Conservation (phyloP, 73 alveolate genomes). For the Breviolum minutum region DNA sequence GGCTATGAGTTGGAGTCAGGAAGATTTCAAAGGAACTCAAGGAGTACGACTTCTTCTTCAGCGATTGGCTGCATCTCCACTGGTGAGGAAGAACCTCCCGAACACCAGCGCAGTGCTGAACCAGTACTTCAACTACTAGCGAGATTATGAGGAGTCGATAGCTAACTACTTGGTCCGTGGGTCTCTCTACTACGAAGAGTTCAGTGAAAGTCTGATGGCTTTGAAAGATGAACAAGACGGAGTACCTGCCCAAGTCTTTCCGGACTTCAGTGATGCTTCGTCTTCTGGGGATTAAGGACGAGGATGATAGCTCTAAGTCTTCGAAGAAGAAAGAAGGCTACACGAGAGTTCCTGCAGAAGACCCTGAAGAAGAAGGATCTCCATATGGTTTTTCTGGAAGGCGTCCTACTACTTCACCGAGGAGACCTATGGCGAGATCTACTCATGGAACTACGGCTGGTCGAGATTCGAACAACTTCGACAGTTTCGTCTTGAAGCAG, state of each 20-base stretch:
- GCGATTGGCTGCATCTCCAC: too few relatives aligned
- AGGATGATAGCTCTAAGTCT: neutral
- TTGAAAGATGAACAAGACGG: neutral
- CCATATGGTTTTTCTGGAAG: neutral
- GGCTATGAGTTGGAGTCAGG: neutral
- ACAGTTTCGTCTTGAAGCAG: slow-evolving; percentile 3
- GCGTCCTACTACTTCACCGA: neutral
- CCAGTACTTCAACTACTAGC: too few relatives aligned
- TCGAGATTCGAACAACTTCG: neutral
- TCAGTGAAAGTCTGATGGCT: too few relatives aligned
- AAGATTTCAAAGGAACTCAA: too few relatives aligned
- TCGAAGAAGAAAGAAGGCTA: neutral
- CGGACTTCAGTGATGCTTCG: neutral
- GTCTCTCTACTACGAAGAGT: too few relatives aligned
- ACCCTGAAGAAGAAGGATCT: neutral
- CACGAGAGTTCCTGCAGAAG: neutral
- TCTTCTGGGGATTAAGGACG: neutral
- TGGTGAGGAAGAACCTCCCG: too few relatives aligned
- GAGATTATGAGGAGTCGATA: too few relatives aligned
- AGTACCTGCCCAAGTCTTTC: neutral
- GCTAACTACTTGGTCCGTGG: too few relatives aligned
- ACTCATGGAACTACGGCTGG: neutral
- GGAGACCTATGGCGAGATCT: neutral
- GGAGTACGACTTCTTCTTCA: too few relatives aligned
- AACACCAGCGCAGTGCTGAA: too few relatives aligned